Evolutionary conservation across 176 grass and related monocot genomes (phyloP).

Genomic region (Rhynchospora tenuis): DNA sequence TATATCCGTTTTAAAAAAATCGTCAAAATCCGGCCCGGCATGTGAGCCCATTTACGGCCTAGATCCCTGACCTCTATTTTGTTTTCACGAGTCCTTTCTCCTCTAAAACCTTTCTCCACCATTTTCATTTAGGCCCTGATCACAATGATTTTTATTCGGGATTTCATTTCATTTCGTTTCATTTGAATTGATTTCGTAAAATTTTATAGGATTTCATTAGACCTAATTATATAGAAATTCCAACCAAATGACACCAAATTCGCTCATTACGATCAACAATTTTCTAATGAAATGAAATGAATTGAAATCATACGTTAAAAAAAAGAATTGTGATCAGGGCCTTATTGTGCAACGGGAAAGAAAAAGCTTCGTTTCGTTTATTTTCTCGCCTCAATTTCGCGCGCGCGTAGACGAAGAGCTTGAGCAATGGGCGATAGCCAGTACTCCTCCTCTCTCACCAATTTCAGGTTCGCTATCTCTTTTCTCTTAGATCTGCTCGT

Average conservation of each 20-base stretch:
- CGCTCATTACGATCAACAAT: too few relatives aligned
- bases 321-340: too few relatives aligned
- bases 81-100: neutral
- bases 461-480: slow-evolving; percentile 53
- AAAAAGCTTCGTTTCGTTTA: neutral
- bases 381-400: neutral
- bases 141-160: too few relatives aligned
- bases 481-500: neutral
- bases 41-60: neutral
- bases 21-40: neutral
- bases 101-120: neutral
- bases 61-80: too few relatives aligned
- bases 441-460: slow-evolving; percentile 98
- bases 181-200: too few relatives aligned
- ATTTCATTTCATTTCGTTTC: too few relatives aligned
- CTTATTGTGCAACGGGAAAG: slow-evolving; percentile 10
- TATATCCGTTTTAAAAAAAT: neutral
- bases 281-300: too few relatives aligned
- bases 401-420: neutral
- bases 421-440: slow-evolving; percentile 75
- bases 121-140: too few relatives aligned
- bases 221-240: too few relatives aligned
- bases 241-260: too few relatives aligned
- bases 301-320: too few relatives aligned
- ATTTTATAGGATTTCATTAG: too few relatives aligned